These are phyloP conservation scores for Agrostemma githago DNA, from an alignment of 148 eudicot species.

Conservation along the genomic window DNA sequence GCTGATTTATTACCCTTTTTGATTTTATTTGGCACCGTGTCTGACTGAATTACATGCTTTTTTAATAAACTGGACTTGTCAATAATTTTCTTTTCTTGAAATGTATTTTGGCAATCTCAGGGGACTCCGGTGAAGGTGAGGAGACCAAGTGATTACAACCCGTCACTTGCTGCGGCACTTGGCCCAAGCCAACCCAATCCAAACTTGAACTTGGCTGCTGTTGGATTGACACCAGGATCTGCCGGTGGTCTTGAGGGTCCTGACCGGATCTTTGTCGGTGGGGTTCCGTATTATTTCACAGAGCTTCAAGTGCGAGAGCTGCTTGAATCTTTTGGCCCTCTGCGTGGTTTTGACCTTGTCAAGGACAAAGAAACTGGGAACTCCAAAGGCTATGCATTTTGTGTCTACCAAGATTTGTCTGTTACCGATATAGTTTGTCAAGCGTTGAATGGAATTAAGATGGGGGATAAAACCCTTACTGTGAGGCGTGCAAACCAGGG, in stretches of 20 bases:
- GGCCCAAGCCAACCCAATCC: constrained; percentile 98
- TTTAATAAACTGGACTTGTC: not conserved
- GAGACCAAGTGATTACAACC: constrained; percentile 96
- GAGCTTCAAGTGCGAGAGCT: constrained; percentile 88
- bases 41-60: not conserved
- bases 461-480: constrained; percentile 94
- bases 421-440: constrained; percentile 94
- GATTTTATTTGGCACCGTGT: not conserved
- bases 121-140: constrained; percentile 90
- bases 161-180: constrained; percentile 90
- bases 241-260: constrained; percentile 99
- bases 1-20: not conserved
- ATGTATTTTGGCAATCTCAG: constrained; percentile 33
- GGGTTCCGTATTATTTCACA: constrained; percentile 91
- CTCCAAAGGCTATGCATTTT: constrained; percentile 98
- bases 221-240: constrained; percentile 83
- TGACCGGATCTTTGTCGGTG: constrained; percentile 93
- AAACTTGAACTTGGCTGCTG: constrained; percentile 81
- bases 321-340: constrained; percentile 83
- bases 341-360: constrained; percentile 91
- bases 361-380: constrained; percentile 97
- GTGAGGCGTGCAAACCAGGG: constrained; percentile 98
- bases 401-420: constrained; percentile 75
- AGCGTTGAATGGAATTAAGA: constrained; percentile 89
- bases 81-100: not conserved